phyloP scores from a whole-genome alignment of 2,329 filamentous ascomycete species.

The Colletotrichum limetticola region DNA sequence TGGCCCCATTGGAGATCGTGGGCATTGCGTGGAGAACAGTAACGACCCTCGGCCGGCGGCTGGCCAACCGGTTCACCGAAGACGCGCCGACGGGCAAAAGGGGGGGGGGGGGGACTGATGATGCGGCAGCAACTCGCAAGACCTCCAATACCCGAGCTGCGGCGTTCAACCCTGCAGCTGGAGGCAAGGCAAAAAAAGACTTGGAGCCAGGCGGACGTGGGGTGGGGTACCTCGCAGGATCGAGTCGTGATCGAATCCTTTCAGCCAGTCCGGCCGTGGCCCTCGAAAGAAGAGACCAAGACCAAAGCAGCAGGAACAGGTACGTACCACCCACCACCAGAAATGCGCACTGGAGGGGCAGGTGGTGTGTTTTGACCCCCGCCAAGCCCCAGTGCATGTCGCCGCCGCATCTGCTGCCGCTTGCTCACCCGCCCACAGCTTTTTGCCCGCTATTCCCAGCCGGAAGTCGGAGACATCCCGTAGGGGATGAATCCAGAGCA shows the following conservation, averaged over 20 bases:
- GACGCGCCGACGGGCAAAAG: conserved; percentile 6
- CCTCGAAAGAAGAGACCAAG: conserved; percentile 4
- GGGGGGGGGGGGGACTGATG: neutral
- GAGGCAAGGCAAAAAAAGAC: neutral
- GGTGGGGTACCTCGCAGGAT: conserved; percentile 28
- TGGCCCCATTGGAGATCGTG: neutral
- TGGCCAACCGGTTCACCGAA: neutral
- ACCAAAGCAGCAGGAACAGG: conserved; percentile 1
- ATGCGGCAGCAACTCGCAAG: neutral
- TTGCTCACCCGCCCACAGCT: neutral
- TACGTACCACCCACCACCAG: conserved; percentile 24
- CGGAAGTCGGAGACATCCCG: conserved; percentile 16
- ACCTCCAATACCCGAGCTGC: conserved; percentile 23
- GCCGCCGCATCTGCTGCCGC: conserved; percentile 13
- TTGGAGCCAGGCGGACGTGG: conserved; percentile 6
- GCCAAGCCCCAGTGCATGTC: conserved; percentile 31
- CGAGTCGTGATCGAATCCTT: conserved; percentile 22
- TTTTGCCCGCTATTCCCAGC: conserved; percentile 14
- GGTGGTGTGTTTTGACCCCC: conserved; percentile 30
- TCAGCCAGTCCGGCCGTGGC: conserved; percentile 11
- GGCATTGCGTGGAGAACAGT: neutral
- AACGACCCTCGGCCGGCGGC: conserved; percentile 20
- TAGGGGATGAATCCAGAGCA: conserved; percentile 3
- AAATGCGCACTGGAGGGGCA: conserved; percentile 25
- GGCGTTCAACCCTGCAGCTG: conserved; percentile 28